Evolutionary conservation across 2,329 filamentous ascomycete genomes (phyloP), one percentile per base, ranked within the genome.

Genomic region (Cladosporium sp.): DNA sequence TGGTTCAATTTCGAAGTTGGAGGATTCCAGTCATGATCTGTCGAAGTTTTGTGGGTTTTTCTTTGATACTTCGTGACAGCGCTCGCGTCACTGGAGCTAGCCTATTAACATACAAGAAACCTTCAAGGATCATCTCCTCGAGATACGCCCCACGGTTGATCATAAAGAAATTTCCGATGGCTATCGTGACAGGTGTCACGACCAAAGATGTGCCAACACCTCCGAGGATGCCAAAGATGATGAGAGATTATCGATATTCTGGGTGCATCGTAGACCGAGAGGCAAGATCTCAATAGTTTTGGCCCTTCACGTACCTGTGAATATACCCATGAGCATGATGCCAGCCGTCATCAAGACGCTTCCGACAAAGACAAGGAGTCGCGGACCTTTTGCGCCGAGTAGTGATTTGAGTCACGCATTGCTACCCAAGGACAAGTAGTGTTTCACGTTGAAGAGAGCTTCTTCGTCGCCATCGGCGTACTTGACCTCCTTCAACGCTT

Each of bases 141-240:
- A 84, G 81, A n/a, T n/a, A n/a, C n/a, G n/a, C n/a, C n/a, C 40
- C 40, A n/a, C 40, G 40, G 13, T 44, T 44, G 22, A 24, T 13
- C 40, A 44, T 44, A 79, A 96, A 97, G 77, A 84, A 96, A 70
- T 96, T 91, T 0, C 89, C 88, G 5, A 96, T 80, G 1, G 88
- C 83, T 0, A 88, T 84, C 61, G 96, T 82, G 28, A 88, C 86
- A 0, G 91, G 90, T 0, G 90, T 95, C 72, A 94, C 94, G 59
- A 96, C 81, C 28, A 94, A 78, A 1, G 89, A 90, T 1, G 84
- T 85, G 7, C 87, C 88, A 1, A 89, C 64, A 22, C 91, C 91
- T 55, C 83, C 83, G 5, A 94, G 73, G 3, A 96, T 70, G 5
- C 90, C 89, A 66, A 92, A 91, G 3, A 83, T 80, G 25, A 96